These are phyloP conservation scores for Didymella exigua DNA, from an alignment of 2,329 filamentous ascomycete genomes.

Conservation along the genomic window DNA sequence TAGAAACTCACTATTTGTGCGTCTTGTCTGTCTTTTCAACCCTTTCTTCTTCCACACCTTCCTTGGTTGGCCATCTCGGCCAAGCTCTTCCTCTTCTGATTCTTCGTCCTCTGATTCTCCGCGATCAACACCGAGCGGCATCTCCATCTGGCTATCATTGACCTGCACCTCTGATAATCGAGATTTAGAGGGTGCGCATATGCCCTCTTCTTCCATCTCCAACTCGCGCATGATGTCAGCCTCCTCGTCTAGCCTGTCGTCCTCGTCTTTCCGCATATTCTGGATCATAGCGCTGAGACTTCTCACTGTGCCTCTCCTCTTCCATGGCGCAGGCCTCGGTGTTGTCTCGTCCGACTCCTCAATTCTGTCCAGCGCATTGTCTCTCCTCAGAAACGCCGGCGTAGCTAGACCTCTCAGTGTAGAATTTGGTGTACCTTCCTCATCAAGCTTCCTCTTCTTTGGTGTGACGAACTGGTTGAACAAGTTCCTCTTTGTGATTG, in stretches of 20 bases:
- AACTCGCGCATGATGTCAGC: conserved; percentile 74
- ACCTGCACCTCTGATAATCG: conserved; percentile 46
- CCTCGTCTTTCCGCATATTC: conserved; percentile 65
- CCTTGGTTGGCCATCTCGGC: conserved; percentile 63
- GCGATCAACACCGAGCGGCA: conserved; percentile 55
- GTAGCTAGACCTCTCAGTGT: conserved; percentile 62
- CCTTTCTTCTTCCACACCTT: conserved; percentile 82
- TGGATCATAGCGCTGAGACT: conserved; percentile 77
- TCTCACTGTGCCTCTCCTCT: conserved; percentile 60
- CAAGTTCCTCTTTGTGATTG: conserved; percentile 64
- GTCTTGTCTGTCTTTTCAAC: conserved; percentile 76
- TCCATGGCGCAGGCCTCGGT: conserved; percentile 49
- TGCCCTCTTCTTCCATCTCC: conserved; percentile 56
- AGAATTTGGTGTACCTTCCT: conserved; percentile 46
- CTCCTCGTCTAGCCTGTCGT: conserved; percentile 67
- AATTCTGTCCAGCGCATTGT: conserved; percentile 57
- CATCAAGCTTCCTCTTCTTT: conserved; percentile 53
- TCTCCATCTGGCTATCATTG: conserved; percentile 51
- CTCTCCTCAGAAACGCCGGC: conserved; percentile 70
- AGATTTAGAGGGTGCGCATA: conserved; percentile 31
- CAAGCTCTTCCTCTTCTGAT: conserved; percentile 50
- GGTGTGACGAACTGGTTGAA: conserved; percentile 69
- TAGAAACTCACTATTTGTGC: conserved; percentile 60
- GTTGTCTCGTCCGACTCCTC: conserved; percentile 58
- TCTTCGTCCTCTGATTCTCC: conserved; percentile 66